These are phyloP conservation scores for Penicillium cataractarum DNA, from an alignment of 495 filamentous ascomycete species.

Conservation along the genomic window DNA sequence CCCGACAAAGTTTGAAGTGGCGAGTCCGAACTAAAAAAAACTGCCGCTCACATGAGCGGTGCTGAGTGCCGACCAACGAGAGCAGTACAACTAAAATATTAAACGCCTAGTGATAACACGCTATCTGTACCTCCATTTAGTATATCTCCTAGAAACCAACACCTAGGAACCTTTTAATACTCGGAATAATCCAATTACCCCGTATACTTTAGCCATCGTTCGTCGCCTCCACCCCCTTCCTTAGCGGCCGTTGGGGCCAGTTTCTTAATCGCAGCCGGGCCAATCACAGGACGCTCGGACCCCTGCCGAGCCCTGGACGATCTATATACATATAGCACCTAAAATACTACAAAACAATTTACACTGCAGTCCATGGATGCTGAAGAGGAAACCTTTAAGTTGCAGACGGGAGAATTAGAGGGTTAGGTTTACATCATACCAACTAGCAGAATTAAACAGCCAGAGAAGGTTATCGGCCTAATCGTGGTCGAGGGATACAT, in stretches of 20 bases:
- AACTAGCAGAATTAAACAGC: background rate
- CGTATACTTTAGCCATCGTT: background rate
- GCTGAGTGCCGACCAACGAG: slow-evolving; percentile 1
- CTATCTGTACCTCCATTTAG: too few species aligned
- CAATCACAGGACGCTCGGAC: slow-evolving; percentile 13
- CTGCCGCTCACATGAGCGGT: slow-evolving; percentile 1
- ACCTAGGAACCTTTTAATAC: too few species aligned
- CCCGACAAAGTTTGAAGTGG: background rate
- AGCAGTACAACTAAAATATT: background rate
- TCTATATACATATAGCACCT: too few species aligned
- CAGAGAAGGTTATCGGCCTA: background rate
- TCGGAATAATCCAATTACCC: background rate
- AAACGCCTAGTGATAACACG: too few species aligned
- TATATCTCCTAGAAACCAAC: background rate
- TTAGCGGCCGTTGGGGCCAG: slow-evolving; percentile 7
- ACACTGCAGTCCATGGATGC: background rate
- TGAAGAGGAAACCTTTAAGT: background rate
- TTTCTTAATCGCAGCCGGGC: slow-evolving; percentile 17
- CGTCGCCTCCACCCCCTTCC: background rate
- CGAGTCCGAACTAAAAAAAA: background rate
- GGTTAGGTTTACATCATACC: background rate
- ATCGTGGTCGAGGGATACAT: background rate
- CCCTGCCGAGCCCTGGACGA: slow-evolving; percentile 1
- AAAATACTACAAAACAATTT: background rate
- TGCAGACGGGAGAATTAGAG: too few species aligned